Percentiles rank a stretch among this genome's conserved stretches.
Conservation (phyloP, 2,329 filamentous ascomycete genomes). For the Aphanocladium album region DNA sequence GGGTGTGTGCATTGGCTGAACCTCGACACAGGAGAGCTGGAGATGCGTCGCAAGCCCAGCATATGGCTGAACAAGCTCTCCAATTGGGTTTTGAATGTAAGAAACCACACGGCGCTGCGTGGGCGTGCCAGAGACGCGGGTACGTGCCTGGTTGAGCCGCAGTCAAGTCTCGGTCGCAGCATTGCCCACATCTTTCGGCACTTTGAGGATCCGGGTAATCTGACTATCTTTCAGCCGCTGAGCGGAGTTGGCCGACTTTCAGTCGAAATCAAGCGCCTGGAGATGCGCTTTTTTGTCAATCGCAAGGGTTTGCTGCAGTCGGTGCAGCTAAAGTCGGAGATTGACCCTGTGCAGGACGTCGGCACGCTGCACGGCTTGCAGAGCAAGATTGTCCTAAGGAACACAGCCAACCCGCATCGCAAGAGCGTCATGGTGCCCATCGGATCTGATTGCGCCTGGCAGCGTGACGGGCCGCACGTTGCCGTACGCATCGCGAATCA, state of each 20-base stretch:
- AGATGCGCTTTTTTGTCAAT: slow-evolving; percentile 51
- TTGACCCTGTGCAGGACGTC: slow-evolving; percentile 54
- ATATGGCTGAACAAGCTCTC: slow-evolving; percentile 23
- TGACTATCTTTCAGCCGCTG: slow-evolving; percentile 34
- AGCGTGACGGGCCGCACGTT: slow-evolving; percentile 37
- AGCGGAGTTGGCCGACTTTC: slow-evolving; percentile 22
- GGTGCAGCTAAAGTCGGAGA: slow-evolving; percentile 42
- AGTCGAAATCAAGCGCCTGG: slow-evolving; percentile 47
- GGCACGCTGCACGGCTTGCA: slow-evolving; percentile 56
- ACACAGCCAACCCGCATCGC: slow-evolving; percentile 31
- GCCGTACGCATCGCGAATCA: slow-evolving; percentile 23
- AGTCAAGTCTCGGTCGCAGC: slow-evolving; percentile 32
- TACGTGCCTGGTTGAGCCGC: slow-evolving; percentile 42
- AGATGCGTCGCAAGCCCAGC: slow-evolving; percentile 43
- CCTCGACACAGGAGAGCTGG: slow-evolving; percentile 33
- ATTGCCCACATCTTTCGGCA: slow-evolving; percentile 41
- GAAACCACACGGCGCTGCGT: slow-evolving; percentile 13
- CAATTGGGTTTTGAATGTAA: slow-evolving; percentile 33
- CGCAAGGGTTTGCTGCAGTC: slow-evolving; percentile 36
- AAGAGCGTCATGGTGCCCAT: slow-evolving; percentile 52
- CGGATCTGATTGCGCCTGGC: slow-evolving; percentile 27
- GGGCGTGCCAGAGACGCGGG: background rate
- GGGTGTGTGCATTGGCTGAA: slow-evolving; percentile 59
- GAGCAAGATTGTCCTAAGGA: slow-evolving; percentile 53
- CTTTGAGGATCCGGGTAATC: slow-evolving; percentile 25